These are phyloP conservation scores for Crithidia fasciculata DNA, from an alignment of 208 protist genomes.

Conservation along the genomic window DNA sequence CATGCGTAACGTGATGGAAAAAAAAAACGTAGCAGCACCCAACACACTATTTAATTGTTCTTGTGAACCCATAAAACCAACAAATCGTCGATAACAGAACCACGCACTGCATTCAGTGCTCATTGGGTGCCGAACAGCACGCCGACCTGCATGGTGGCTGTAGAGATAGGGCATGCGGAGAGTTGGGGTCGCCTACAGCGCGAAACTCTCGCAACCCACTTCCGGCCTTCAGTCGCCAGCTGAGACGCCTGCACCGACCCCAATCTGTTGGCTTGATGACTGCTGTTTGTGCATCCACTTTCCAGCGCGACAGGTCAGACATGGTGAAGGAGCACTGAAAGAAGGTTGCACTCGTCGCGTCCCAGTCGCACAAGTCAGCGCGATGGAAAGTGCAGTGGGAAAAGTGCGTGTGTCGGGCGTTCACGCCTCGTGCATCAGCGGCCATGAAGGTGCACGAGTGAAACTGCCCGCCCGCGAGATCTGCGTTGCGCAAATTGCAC, in stretches of 20 bases:
- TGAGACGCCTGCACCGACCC: conserved; percentile 60
- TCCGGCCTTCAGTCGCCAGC: conserved; percentile 43
- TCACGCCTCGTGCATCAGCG: conserved; percentile 37
- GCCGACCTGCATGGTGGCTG: conserved; percentile 21
- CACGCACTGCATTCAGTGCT: neutral
- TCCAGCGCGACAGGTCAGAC: conserved; percentile 73
- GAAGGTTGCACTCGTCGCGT: conserved; percentile 77
- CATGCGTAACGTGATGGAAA: neutral
- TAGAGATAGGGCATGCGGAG: conserved; percentile 15
- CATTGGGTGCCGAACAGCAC: neutral
- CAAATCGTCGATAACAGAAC: neutral
- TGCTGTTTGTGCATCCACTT: conserved; percentile 68
- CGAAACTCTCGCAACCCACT: conserved; percentile 42
- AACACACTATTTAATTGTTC: too few relatives aligned
- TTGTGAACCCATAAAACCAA: neutral
- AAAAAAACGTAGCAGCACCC: neutral
- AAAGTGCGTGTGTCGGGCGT: conserved; percentile 56
- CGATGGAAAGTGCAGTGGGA: conserved; percentile 77
- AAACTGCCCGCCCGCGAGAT: conserved; percentile 61
- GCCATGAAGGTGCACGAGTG: conserved; percentile 81
- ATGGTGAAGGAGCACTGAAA: conserved; percentile 76
- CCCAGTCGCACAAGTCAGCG: conserved; percentile 65
- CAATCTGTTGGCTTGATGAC: conserved; percentile 71
- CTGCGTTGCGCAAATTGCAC: conserved; percentile 35
- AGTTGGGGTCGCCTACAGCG: conserved; percentile 31